Evolutionary conservation across 1,139 yeast species (phyloP).

Genomic region (Saccharomyces hybrid): DNA sequence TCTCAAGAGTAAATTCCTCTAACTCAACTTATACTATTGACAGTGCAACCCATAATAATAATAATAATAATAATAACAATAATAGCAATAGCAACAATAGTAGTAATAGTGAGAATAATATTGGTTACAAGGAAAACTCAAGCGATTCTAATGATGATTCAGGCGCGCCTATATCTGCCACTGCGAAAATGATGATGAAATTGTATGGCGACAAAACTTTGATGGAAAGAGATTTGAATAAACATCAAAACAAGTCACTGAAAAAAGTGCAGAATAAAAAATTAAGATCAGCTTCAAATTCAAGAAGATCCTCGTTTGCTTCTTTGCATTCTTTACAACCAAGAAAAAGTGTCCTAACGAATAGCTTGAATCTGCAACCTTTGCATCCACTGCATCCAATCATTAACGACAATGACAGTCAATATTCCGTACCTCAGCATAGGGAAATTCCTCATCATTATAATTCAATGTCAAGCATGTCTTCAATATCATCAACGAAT

Average conservation of each 20-base stretch:
- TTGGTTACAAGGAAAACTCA: neutral
- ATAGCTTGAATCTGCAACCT: conserved; percentile 5
- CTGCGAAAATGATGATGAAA: conserved; percentile 16
- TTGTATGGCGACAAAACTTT: conserved; percentile 12
- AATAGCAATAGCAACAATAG: neutral
- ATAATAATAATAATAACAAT: conserved; percentile 4
- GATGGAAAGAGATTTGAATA: conserved; percentile 2
- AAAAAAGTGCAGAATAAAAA: conserved; percentile 3
- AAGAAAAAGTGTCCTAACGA: neutral
- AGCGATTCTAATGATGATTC: neutral
- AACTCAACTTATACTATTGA: conserved; percentile 3
- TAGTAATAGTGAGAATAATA: conserved; percentile 4
- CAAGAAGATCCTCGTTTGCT: neutral
- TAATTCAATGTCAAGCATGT: neutral
- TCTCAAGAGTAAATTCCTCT: conserved; percentile 10
- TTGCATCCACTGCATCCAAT: conserved; percentile 3
- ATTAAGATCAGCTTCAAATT: neutral
- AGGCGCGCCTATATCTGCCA: conserved; percentile 10
- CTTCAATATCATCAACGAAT: neutral
- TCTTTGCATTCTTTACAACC: neutral
- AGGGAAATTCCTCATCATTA: neutral
- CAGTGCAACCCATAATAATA: conserved; percentile 13
- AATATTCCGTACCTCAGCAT: neutral
- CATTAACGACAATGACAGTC: neutral
- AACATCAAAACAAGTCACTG: conserved; percentile 6